These are phyloP conservation scores for Allium fistulosum DNA, from an alignment of 106 monocot species.

Conservation along the genomic window DNA sequence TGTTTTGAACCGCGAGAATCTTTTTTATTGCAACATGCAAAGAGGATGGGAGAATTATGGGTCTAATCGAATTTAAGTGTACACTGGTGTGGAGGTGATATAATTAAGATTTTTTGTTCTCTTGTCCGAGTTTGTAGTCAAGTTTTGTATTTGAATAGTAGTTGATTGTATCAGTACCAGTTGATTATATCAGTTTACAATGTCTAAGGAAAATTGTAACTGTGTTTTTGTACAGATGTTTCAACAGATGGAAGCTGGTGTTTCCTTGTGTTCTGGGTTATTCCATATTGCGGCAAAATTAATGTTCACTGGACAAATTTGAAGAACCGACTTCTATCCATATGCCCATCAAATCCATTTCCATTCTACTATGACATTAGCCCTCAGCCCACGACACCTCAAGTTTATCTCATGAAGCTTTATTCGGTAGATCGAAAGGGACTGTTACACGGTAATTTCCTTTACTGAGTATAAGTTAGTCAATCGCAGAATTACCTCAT, in stretches of 20 bases:
- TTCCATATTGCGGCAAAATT: conserved; percentile 49
- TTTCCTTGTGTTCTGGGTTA: conserved; percentile 79
- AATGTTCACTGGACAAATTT: conserved; percentile 62
- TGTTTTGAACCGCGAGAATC: no score
- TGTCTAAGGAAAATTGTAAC: no score
- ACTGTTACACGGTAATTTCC: conserved; percentile 67
- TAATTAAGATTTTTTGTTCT: no score
- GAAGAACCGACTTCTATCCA: conserved; percentile 59
- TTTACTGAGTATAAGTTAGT: background rate
- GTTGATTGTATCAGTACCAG: no score
- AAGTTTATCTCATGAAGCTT: conserved; percentile 69
- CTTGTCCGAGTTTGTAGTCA: no score
- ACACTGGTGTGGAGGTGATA: no score
- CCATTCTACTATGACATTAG: conserved; percentile 47
- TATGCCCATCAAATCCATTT: conserved; percentile 57
- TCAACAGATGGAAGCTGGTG: conserved; percentile 97
- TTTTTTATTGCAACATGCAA: no score
- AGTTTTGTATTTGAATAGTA: no score
- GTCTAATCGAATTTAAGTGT: no score
- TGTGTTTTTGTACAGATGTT: conserved; percentile 34
- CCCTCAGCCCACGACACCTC: conserved; percentile 23
- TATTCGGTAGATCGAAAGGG: conserved; percentile 75
- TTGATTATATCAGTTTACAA: no score
- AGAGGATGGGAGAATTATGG: no score
- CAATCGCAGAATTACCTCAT: no score